Percentiles rank a stretch among this genome's conserved stretches.
Evolutionary conservation across 805 yeast species (phyloP).

Genomic region (Torulaspora indica): DNA sequence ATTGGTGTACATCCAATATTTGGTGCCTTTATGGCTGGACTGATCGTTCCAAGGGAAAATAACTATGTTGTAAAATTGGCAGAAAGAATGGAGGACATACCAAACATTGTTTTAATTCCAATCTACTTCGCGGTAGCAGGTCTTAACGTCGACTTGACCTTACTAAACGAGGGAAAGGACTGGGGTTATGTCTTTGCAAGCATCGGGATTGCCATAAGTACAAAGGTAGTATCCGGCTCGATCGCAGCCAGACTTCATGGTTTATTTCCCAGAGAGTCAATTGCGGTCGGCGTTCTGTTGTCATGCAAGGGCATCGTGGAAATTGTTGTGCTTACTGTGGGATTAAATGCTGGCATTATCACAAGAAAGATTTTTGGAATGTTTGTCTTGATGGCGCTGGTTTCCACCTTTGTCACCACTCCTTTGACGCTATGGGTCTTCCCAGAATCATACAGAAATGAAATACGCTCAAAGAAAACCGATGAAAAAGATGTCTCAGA

Average conservation of each 20-base stretch:
- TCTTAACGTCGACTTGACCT: slow-evolving; percentile 60
- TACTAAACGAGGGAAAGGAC: slow-evolving; percentile 58
- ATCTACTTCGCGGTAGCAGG: slow-evolving; percentile 80
- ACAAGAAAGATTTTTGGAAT: slow-evolving; percentile 63
- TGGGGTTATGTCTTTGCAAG: slow-evolving; percentile 77
- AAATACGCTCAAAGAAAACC: slow-evolving; percentile 36
- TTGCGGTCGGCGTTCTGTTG: slow-evolving; percentile 76
- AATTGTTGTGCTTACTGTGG: slow-evolving; percentile 71
- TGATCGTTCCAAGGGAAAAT: slow-evolving; percentile 70
- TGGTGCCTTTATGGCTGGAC: slow-evolving; percentile 77
- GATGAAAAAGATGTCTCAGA: slow-evolving; percentile 35
- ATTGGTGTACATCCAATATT: slow-evolving; percentile 84
- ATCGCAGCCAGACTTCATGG: slow-evolving; percentile 59
- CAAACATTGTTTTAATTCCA: slow-evolving; percentile 66
- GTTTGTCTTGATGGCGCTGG: slow-evolving; percentile 79
- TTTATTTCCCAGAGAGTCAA: slow-evolving; percentile 65
- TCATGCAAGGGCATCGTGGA: slow-evolving; percentile 87
- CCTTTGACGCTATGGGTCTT: slow-evolving; percentile 61
- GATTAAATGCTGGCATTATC: slow-evolving; percentile 66
- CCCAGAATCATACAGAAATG: slow-evolving; percentile 57
- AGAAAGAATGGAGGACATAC: slow-evolving; percentile 73
- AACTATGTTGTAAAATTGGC: slow-evolving; percentile 66
- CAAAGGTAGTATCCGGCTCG: slow-evolving; percentile 65
- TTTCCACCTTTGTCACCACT: slow-evolving; percentile 74
- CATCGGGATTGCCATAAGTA: slow-evolving; percentile 59